Evolutionary conservation across 129 eudicot genomes (phyloP), one percentile per base, ranked within the genome.

Genomic region (Smallanthus sonchifolius): DNA sequence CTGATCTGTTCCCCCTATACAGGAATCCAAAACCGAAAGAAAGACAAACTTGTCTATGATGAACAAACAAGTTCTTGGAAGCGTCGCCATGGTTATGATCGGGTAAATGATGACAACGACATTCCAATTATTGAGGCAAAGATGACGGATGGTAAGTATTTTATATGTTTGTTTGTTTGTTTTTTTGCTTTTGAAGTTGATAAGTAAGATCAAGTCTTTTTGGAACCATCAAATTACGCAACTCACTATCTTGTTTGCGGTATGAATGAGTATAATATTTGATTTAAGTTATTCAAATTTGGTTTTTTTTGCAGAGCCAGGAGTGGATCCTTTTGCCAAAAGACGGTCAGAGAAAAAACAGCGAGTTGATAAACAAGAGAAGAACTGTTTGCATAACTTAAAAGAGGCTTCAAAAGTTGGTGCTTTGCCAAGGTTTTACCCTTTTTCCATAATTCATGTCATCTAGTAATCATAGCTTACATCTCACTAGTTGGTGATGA

Each of bases 301-400:
- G 13, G 17, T 38, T 16, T 65, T 43, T 67, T 38, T 5, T 54
- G 17, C 90, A 94, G 99, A 95, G 89, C 90, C 92, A 38, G 99
- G 99, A 64, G 86, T 54, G 45, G 99, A 95, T 74, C 97, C 97
- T 87, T 95, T 91, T 88, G 97, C 97, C 13, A 92, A 79, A 82
- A 87, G 95, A 71, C 86, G 77, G 48, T 84, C 83, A 69, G 97
- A 95, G 62, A 95, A 88, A 82, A 95, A 91, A 78, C 84, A 83
- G 36, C 83, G 89, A 61, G 97, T 95, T 61, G 96, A 87, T 39
- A 95, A 89, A 73, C 94, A 95, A 75, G 96, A 95, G 84, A 91
- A 81, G 70, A 84, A 91, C 63, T 88, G 97, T 20, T 67, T 83
- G 59, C 77, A 81, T 16, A 95, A 95, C 75, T 79, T 95, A 72